Evolutionary conservation across 192 early-diverging fungal species (phyloP).

Genomic region (Spizellomyces punctatus): DNA sequence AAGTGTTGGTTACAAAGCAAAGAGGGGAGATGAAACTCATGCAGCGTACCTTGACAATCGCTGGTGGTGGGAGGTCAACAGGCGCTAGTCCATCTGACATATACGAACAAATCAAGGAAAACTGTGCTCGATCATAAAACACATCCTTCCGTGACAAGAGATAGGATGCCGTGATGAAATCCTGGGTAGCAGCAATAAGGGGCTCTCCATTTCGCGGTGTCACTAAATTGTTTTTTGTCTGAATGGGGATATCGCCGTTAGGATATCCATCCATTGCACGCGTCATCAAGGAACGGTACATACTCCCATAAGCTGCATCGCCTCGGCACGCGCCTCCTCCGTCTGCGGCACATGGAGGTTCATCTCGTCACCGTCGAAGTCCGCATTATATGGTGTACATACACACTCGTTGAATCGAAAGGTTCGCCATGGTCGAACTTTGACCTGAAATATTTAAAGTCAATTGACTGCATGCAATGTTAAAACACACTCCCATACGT

Average conservation of each 20-base stretch:
- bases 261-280: too few species aligned
- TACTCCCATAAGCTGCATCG: conserved; percentile 90
- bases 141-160: conserved; percentile 90
- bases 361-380: conserved; percentile 99
- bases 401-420: conserved; percentile 99
- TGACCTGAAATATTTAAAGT: conserved; percentile 46
- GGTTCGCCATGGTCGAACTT: conserved; percentile 94
- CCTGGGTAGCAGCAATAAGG: conserved; percentile 97
- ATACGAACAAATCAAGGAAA: conserved; percentile 90
- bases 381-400: conserved; percentile 99
- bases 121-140: conserved; percentile 93
- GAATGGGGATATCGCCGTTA: background rate
- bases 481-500: conserved; percentile 23
- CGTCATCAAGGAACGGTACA: too few species aligned
- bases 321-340: conserved; percentile 96
- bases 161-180: conserved; percentile 98
- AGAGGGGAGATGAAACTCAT: background rate
- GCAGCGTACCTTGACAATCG: conserved; percentile 69
- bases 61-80: conserved; percentile 92
- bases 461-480: conserved; percentile 12
- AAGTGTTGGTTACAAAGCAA: conserved; percentile 22
- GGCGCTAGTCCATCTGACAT: conserved; percentile 82
- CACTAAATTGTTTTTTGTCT: conserved; percentile 91
- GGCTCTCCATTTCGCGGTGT: conserved; percentile 99
- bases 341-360: conserved; percentile 99